These are phyloP conservation scores for Mayamaea pseudoterrestris DNA, from an alignment of 108 stramenopile genomes.

Conservation along the genomic window DNA sequence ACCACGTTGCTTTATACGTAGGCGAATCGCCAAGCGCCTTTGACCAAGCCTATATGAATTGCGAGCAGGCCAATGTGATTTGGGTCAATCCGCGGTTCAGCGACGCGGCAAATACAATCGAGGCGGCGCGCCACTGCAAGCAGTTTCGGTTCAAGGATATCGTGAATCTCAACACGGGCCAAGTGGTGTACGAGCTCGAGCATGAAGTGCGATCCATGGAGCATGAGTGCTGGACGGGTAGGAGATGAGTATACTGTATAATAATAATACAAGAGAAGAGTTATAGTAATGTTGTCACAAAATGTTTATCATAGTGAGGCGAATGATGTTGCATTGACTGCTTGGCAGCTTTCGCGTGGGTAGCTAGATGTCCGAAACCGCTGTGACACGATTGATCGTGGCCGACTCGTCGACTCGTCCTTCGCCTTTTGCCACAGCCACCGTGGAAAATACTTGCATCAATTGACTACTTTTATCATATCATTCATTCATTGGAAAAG, in stretches of 20 bases:
- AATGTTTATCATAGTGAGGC: too few relatives aligned
- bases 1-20: constrained; percentile 42
- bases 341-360: too few relatives aligned
- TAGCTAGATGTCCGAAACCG: too few relatives aligned
- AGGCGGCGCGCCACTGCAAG: constrained; percentile 18
- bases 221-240: constrained; percentile 28
- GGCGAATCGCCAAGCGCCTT: constrained; percentile 23
- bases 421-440: too few relatives aligned
- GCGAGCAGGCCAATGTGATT: constrained; percentile 16
- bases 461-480: too few relatives aligned
- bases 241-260: neutral
- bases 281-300: too few relatives aligned
- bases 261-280: neutral
- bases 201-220: constrained; percentile 45
- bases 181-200: constrained; percentile 37
- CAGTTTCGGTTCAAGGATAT: constrained; percentile 59
- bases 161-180: constrained; percentile 35
- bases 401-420: too few relatives aligned
- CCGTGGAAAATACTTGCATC: too few relatives aligned
- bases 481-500: too few relatives aligned
- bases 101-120: constrained; percentile 14
- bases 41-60: constrained; percentile 24
- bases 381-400: too few relatives aligned
- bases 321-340: too few relatives aligned
- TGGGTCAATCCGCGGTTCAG: constrained; percentile 41